These are phyloP conservation scores for Ophiostoma angusticollis DNA, from an alignment of 2,329 filamentous ascomycete species.

Conservation along the genomic window DNA sequence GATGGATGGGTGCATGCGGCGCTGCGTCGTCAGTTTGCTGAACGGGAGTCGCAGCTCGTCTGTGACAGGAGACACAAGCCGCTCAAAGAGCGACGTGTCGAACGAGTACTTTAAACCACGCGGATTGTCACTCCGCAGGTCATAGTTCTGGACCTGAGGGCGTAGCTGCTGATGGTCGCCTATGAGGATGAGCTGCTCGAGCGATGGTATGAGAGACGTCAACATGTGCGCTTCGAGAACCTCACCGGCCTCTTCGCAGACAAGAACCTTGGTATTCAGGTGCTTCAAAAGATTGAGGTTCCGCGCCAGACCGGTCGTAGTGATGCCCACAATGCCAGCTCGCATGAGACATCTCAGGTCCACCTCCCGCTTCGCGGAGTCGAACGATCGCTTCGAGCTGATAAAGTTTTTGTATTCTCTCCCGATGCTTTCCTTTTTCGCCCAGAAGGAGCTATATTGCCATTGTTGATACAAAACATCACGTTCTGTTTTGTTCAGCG, in stretches of 20 bases:
- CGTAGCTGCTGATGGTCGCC: constrained; percentile 52
- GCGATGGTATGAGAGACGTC: constrained; percentile 42
- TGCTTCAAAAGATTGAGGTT: constrained; percentile 36
- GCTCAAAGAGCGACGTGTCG: constrained; percentile 49
- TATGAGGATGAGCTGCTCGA: constrained; percentile 51
- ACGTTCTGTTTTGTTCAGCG: neutral
- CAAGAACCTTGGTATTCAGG: constrained; percentile 40
- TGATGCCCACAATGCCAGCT: constrained; percentile 42
- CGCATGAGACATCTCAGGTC: constrained; percentile 25
- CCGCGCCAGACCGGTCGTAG: constrained; percentile 44
- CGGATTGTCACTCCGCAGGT: constrained; percentile 37
- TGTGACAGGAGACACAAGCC: constrained; percentile 19
- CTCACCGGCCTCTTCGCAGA: constrained; percentile 59
- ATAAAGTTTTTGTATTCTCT: neutral
- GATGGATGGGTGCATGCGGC: constrained; percentile 54
- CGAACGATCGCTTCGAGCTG: neutral
- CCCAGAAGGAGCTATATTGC: neutral
- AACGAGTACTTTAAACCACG: constrained; percentile 37
- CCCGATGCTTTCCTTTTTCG: neutral
- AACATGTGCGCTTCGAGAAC: constrained; percentile 52
- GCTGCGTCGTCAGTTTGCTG: constrained; percentile 40
- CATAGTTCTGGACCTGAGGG: constrained; percentile 42
- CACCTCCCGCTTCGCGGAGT: constrained; percentile 19
- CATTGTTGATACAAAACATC: neutral
- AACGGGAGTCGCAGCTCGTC: constrained; percentile 16